Percentiles rank a stretch among this genome's conserved stretches.
Conservation (phyloP, 2,329 filamentous ascomycete genomes). For the Colletotrichum echinochloae region DNA sequence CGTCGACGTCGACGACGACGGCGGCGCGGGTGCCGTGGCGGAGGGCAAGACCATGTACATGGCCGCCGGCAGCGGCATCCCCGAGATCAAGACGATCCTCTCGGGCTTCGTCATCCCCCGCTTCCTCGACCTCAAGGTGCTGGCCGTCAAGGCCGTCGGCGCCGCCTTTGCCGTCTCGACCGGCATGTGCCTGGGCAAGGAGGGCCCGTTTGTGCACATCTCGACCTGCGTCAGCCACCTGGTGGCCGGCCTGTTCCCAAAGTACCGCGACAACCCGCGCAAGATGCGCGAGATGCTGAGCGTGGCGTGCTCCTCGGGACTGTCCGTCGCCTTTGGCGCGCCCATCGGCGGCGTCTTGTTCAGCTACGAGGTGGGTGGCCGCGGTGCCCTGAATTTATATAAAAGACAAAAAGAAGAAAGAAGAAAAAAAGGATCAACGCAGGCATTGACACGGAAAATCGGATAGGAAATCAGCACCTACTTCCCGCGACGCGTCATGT, state of each 20-base stretch:
- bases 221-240: conserved; percentile 68
- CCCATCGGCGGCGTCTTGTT: conserved; percentile 73
- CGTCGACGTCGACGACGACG: conserved; percentile 43
- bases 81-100: conserved; percentile 72
- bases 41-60: conserved; percentile 67
- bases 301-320: conserved; percentile 67
- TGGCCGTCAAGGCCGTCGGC: conserved; percentile 69
- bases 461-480: conserved; percentile 66
- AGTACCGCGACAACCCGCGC: conserved; percentile 67
- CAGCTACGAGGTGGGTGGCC: too few relatives aligned
- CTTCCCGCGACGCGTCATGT: conserved; percentile 67
- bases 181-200: conserved; percentile 71
- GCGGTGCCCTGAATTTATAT: too few relatives aligned
- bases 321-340: conserved; percentile 72
- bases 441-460: conserved; percentile 43
- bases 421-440: too few relatives aligned
- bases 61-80: conserved; percentile 69
- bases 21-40: neutral
- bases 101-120: conserved; percentile 71
- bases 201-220: conserved; percentile 72
- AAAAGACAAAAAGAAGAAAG: too few relatives aligned
- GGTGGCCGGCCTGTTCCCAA: conserved; percentile 63
- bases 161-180: conserved; percentile 69
- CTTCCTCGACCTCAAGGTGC: conserved; percentile 66
- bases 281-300: conserved; percentile 70